phyloP scores from a whole-genome alignment of 805 yeast species.

The Cyberlindnera euphorbiiphila region DNA sequence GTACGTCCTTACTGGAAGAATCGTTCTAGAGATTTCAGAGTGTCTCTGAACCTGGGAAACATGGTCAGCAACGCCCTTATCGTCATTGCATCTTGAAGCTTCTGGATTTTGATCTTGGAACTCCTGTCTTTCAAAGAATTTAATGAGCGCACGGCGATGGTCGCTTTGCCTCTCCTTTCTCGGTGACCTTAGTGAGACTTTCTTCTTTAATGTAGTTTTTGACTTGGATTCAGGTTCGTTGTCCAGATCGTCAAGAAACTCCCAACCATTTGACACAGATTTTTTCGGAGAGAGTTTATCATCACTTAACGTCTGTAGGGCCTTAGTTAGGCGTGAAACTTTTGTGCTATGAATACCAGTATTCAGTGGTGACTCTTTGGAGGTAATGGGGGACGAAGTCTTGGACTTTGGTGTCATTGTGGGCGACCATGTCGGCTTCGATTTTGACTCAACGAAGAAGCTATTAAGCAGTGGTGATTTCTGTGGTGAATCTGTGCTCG shows the following conservation, averaged over 20 bases:
- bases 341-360: not conserved
- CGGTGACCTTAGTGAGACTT: conserved; percentile 10
- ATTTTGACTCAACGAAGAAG: conserved; percentile 23
- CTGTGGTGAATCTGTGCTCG: not conserved
- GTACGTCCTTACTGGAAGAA: conserved; percentile 3
- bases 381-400: not conserved
- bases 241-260: conserved; percentile 8
- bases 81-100: not conserved
- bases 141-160: conserved; percentile 13
- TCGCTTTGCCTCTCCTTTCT: conserved; percentile 3
- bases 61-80: not conserved
- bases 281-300: not conserved
- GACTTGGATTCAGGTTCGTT: conserved; percentile 4
- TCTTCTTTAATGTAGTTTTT: conserved; percentile 4
- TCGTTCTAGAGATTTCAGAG: not conserved
- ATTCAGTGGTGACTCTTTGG: not conserved
- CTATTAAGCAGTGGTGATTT: conserved; percentile 11
- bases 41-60: not conserved
- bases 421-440: conserved; percentile 26
- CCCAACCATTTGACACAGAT: conserved; percentile 7
- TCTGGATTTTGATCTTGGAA: not conserved
- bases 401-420: conserved; percentile 6
- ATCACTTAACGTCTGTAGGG: not conserved
- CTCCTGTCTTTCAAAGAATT: conserved; percentile 12
- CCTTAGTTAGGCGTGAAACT: conserved; percentile 1